phyloP scores from a whole-genome alignment of 345 rosid species.

The Corchorus olitorius region DNA sequence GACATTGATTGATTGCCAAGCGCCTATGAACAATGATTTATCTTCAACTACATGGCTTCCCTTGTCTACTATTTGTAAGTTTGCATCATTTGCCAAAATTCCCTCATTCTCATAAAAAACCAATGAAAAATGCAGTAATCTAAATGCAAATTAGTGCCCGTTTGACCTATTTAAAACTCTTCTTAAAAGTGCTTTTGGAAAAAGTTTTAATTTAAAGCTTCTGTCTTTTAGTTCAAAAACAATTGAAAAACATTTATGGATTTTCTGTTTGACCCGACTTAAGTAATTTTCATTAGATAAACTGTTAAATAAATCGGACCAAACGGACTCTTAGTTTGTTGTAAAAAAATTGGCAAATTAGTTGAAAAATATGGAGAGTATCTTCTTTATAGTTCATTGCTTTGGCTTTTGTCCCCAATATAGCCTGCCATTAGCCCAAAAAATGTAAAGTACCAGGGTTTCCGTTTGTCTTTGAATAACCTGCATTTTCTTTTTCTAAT shows the following conservation, averaged over 20 bases:
- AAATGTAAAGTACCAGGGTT: background rate
- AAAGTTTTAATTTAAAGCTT: no score
- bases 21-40: background rate
- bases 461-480: background rate
- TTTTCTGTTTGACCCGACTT: no score
- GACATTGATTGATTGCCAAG: background rate
- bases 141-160: background rate
- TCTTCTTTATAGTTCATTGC: background rate
- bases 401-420: background rate
- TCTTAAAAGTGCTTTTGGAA: no score
- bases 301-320: no score
- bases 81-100: slow-evolving; percentile 1
- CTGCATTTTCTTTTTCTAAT: background rate
- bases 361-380: background rate
- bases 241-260: no score
- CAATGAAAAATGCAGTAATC: background rate
- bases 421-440: background rate
- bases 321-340: no score
- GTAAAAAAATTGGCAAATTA: no score
- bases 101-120: background rate
- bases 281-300: no score
- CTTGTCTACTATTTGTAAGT: background rate
- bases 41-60: background rate
- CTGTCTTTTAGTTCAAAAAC: no score
- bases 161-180: no score